Conservation (phyloP, 495 filamentous ascomycete species). For the Tuber microsphaerosporum region DNA sequence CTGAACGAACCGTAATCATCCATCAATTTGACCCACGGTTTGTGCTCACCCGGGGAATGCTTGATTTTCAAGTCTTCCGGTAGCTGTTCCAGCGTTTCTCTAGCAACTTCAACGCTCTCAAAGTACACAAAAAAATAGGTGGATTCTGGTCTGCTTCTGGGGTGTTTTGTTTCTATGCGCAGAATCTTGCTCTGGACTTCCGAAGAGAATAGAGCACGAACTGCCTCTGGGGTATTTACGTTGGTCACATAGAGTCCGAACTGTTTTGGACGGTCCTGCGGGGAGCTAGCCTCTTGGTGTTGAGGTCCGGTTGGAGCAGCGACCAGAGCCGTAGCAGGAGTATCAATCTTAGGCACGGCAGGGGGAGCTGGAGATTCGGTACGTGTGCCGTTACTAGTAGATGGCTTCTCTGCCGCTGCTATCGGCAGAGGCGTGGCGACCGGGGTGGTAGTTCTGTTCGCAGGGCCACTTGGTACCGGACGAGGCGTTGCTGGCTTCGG, state of each 20-base stretch:
- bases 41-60: slow-evolving; percentile 57
- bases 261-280: slow-evolving; percentile 47
- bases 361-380: slow-evolving; percentile 47
- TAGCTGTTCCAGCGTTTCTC: slow-evolving; percentile 63
- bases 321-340: slow-evolving; percentile 39
- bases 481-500: slow-evolving; percentile 43
- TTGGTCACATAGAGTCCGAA: slow-evolving; percentile 80
- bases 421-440: slow-evolving; percentile 18
- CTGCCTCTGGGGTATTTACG: slow-evolving; percentile 66
- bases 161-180: slow-evolving; percentile 57
- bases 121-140: slow-evolving; percentile 74
- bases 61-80: slow-evolving; percentile 66
- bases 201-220: slow-evolving; percentile 68
- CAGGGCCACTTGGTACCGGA: slow-evolving; percentile 42
- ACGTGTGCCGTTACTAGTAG: slow-evolving; percentile 45
- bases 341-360: slow-evolving; percentile 45
- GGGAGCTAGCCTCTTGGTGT: slow-evolving; percentile 3
- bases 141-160: neutral
- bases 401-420: slow-evolving; percentile 22
- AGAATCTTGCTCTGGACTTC: slow-evolving; percentile 72
- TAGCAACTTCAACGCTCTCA: slow-evolving; percentile 65
- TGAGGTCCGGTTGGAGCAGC: slow-evolving; percentile 30
- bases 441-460: slow-evolving; percentile 46
- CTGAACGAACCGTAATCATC: slow-evolving; percentile 46
- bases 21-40: slow-evolving; percentile 75